phyloP scores from a whole-genome alignment of 2,329 filamentous ascomycete genomes.

The Trichoderma gracile region DNA sequence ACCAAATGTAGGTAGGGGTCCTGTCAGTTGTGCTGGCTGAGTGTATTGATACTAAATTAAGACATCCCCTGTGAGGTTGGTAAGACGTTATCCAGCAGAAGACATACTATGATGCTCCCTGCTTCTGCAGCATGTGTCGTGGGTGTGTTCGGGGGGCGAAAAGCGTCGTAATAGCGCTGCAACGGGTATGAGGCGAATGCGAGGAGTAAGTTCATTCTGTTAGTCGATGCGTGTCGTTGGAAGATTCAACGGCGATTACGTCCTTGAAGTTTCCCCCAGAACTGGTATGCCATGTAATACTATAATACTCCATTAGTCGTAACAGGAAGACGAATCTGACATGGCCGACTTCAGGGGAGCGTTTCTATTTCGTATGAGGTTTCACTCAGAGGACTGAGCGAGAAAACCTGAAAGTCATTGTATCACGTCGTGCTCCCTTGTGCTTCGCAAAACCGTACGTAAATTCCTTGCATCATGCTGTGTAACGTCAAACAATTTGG shows the following conservation, averaged over 20 bases:
- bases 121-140: neutral
- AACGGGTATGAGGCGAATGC: neutral
- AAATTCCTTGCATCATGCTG: neutral
- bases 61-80: neutral
- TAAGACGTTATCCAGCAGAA: neutral
- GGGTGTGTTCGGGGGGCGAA: too few relatives aligned
- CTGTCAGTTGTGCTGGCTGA: neutral
- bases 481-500: neutral
- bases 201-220: neutral
- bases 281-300: too few relatives aligned
- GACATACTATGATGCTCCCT: neutral
- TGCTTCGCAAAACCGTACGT: neutral
- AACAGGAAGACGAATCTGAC: too few relatives aligned
- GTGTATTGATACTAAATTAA: constrained; percentile 2
- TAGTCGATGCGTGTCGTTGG: too few relatives aligned
- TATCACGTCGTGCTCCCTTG: neutral
- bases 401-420: too few relatives aligned
- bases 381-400: too few relatives aligned
- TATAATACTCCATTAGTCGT: too few relatives aligned
- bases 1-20: neutral
- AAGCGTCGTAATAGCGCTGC: neutral
- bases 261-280: too few relatives aligned
- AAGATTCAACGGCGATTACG: neutral
- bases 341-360: too few relatives aligned
- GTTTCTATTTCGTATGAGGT: too few relatives aligned